Evolutionary conservation across 345 rosid genomes (phyloP).

Genomic region (Murraya paniculata): DNA sequence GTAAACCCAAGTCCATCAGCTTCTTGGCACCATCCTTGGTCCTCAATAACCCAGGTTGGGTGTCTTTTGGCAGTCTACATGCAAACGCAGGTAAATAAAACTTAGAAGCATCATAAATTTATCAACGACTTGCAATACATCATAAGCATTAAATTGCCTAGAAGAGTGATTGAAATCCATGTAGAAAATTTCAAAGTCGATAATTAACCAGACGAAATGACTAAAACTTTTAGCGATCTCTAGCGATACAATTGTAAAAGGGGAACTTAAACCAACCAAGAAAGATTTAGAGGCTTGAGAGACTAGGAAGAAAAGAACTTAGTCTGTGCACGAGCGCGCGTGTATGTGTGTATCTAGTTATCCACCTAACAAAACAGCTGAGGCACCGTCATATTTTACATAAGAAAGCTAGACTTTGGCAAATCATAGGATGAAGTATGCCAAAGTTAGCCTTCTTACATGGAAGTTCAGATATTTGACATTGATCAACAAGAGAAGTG

Average conservation of each 20-base stretch:
- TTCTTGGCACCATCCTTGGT: constrained; percentile 62
- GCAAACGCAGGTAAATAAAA: not conserved
- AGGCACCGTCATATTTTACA: not conserved
- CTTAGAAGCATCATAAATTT: not conserved
- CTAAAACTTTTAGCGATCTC: not conserved
- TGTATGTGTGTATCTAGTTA: not conserved
- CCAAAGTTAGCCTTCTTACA: not conserved
- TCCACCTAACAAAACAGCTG: not conserved
- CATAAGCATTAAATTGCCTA: not conserved
- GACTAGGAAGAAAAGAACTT: not conserved
- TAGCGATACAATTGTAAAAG: not conserved
- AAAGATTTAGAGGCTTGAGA: not conserved
- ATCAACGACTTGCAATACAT: not conserved
- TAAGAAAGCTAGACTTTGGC: not conserved
- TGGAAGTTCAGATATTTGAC: not conserved
- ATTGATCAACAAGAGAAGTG: not conserved
- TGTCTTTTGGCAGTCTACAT: constrained; percentile 64
- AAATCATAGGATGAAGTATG: not conserved
- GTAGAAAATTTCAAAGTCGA: not conserved
- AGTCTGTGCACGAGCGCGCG: no score
- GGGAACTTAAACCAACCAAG: not conserved
- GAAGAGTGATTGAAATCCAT: not conserved
- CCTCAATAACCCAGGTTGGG: constrained; percentile 78
- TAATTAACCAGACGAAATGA: not conserved
- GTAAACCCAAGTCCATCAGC: constrained; percentile 71